Conservation (phyloP, 306 rosid species). For the Quillaja saponaria region DNA sequence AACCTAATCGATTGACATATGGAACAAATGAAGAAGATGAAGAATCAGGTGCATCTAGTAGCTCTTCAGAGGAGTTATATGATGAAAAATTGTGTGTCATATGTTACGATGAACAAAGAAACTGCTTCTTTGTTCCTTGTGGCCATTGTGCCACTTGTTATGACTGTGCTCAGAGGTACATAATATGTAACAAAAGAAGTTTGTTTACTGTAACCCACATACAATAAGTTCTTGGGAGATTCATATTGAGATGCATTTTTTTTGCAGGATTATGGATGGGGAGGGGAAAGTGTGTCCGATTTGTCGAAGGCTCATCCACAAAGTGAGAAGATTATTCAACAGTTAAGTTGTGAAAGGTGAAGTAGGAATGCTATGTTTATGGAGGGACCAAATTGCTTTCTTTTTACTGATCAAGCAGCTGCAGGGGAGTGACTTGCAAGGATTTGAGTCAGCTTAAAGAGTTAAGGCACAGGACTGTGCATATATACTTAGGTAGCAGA, state of each 20-base stretch:
- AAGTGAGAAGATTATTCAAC: conserved; percentile 53
- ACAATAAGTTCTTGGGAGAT: background rate
- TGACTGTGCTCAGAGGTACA: conserved; percentile 72
- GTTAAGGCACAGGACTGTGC: too few species aligned
- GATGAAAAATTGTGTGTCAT: conserved; percentile 65
- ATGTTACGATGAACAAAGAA: conserved; percentile 71
- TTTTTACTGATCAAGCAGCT: too few species aligned
- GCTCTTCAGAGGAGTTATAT: conserved; percentile 66
- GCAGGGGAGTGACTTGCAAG: too few species aligned
- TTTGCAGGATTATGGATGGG: conserved; percentile 65
- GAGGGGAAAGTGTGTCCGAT: conserved; percentile 70
- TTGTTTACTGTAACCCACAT: background rate
- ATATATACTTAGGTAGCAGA: too few species aligned
- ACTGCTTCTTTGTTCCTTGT: conserved; percentile 74
- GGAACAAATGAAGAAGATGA: conserved; percentile 58
- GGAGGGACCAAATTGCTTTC: too few species aligned
- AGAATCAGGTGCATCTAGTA: conserved; percentile 47
- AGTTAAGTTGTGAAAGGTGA: conserved; percentile 22
- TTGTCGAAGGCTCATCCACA: conserved; percentile 69
- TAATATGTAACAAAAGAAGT: conserved; percentile 3
- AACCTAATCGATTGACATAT: conserved; percentile 28
- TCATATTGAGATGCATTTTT: conserved; percentile 10
- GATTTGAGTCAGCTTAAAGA: too few species aligned
- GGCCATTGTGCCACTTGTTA: conserved; percentile 80
- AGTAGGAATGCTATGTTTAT: too few species aligned